Base-by-base conservation (phyloP, 306 rosid genomes). In the Cucumis cinereus region DNA sequence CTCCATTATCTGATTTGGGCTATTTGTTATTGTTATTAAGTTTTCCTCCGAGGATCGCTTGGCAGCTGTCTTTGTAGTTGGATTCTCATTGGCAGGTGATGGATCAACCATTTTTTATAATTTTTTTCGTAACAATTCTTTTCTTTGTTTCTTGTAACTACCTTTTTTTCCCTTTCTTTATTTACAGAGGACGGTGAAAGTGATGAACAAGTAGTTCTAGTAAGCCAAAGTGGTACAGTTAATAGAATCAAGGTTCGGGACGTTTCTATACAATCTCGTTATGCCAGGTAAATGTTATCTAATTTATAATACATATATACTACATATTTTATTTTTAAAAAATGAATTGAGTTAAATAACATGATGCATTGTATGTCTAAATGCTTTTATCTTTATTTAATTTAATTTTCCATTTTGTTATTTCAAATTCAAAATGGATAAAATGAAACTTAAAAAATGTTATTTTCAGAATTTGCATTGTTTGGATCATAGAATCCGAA, bases 131-230 rank as follows among this genome's bases (percentile, higher is more conserved):
- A 22, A 7, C 23, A 36, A 3, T 35, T 1, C 16, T 77, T 77
- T 49, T 22, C 54, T 15, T 58, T 43, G 38, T 41, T 20, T 76
- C 43, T 45, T 24, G 59, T 9, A 59, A 24, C 52, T 43, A 1
- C 7, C 16, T 3, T 5, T n/a, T 47, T 43, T 22, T 62, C 23
- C 1, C 50, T 61, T 49, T 45, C 1, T 17, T 54, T 7, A 12
- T 68, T 52, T 35, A 57, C 96, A 94, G 98, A 90, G 74, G 96
- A 92, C 80, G 97, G 93, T 36, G 97, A 92, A 86, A 94, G 99
- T 85, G 99, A 94, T 79, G 99, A 94, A 86, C 95, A 92, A 92
- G 99, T 90, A 68, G 99, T 94, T 80, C 86, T 94, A 10, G 96
- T 94, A 38, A 94, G 98, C 87, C 99, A 94, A 79, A 94, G 93